Conservation (phyloP, 192 early-diverging fungal species). For the Pilaira anomala region DNA sequence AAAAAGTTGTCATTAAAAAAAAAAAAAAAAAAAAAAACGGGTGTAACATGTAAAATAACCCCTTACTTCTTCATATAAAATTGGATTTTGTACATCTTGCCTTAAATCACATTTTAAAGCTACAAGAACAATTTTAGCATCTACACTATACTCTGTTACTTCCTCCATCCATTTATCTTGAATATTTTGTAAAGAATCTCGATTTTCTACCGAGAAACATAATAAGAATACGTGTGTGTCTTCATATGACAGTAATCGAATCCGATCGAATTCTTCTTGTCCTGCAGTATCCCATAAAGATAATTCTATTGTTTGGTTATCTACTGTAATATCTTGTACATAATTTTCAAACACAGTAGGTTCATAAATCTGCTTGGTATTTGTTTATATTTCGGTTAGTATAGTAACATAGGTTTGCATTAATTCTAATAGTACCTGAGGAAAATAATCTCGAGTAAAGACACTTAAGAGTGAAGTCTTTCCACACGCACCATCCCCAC, state of each 20-base stretch:
- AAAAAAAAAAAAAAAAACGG: neutral
- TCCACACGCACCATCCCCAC: conserved; percentile 37
- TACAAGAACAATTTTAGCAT: conserved; percentile 29
- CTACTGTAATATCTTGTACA: conserved; percentile 36
- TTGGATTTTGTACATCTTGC: conserved; percentile 2
- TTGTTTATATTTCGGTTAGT: neutral
- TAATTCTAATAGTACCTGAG: conserved; percentile 36
- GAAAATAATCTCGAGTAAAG: conserved; percentile 38
- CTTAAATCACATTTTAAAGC: conserved; percentile 38
- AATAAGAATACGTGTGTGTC: conserved; percentile 31
- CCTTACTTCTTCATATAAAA: conserved; percentile 36
- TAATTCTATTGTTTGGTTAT: conserved; percentile 34
- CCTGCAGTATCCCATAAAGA: conserved; percentile 43
- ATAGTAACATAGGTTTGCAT: neutral
- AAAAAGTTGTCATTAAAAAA: neutral
- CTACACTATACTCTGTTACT: conserved; percentile 19
- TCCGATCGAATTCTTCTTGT: conserved; percentile 35
- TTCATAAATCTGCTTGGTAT: conserved; percentile 35
- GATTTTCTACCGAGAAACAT: conserved; percentile 33
- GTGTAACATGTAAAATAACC: no score
- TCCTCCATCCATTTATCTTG: conserved; percentile 26
- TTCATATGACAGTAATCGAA: conserved; percentile 20
- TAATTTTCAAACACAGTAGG: conserved; percentile 45
- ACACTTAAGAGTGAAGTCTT: conserved; percentile 43
- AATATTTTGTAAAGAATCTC: conserved; percentile 32